A percentile compares a stretch with the other conserved stretches of the same genome.
phyloP scores from a whole-genome alignment of 2,329 filamentous ascomycete genomes.

The Alternaria sp. region DNA sequence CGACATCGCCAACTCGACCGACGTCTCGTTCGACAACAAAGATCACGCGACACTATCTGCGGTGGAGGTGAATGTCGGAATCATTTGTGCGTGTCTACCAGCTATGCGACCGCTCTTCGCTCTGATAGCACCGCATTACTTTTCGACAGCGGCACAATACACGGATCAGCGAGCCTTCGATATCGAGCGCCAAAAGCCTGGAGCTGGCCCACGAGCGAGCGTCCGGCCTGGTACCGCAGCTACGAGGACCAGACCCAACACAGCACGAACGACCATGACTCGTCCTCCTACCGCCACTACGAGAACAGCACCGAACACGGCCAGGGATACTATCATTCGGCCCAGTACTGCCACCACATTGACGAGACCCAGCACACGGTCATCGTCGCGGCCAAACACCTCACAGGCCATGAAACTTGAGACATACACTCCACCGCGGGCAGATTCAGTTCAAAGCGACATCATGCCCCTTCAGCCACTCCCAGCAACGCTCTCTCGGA shows the following conservation, averaged over 20 bases:
- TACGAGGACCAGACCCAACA: slow-evolving; percentile 5
- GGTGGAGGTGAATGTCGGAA: slow-evolving; percentile 43
- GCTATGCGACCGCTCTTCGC: slow-evolving; percentile 42
- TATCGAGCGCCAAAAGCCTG: slow-evolving; percentile 28
- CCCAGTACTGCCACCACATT: background rate
- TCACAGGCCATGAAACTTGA: background rate
- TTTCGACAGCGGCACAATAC: slow-evolving; percentile 26
- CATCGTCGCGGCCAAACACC: background rate
- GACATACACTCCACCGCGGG: background rate
- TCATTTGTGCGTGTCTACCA: slow-evolving; percentile 46
- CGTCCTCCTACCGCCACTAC: background rate
- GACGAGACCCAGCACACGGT: background rate
- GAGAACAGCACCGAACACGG: background rate
- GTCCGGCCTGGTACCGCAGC: slow-evolving; percentile 10
- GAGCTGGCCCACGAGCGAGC: slow-evolving; percentile 10
- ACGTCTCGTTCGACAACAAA: slow-evolving; percentile 43
- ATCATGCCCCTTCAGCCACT: slow-evolving; percentile 5
- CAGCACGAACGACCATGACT: slow-evolving; percentile 3
- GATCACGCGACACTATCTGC: slow-evolving; percentile 40
- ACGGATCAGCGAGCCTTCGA: slow-evolving; percentile 21
- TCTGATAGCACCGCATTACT: slow-evolving; percentile 49
- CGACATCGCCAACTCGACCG: slow-evolving; percentile 32
- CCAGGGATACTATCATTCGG: background rate
- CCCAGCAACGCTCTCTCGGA: slow-evolving; percentile 16
- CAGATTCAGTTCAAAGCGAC: background rate